Base-by-base conservation (phyloP, 1,284 basidiomycete species). In the Takashimella tepidaria region DNA sequence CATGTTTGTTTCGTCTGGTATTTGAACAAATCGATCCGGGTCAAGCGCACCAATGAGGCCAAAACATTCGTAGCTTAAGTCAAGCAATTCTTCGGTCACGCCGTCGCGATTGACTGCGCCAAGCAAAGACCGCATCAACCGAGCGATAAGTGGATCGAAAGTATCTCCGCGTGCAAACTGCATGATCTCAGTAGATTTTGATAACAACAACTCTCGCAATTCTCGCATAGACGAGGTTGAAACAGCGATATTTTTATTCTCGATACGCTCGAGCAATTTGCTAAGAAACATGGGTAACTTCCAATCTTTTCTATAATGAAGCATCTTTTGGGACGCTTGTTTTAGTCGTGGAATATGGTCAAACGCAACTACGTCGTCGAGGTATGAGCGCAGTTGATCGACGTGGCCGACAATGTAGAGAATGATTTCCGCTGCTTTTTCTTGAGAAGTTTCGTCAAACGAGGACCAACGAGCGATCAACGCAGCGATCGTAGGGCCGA, bases 21-120 rank as follows among this genome's bases (percentile, higher is more conserved):
- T 27, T 3, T 59, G 48, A 4, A 57, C 54, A 67, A 91, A 87
- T 53, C 96, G 83, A 77, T 98, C 96, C 0, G 96, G 93, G 75
- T 99, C 96, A 19, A 96, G 82, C 1, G 96, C 96, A 5, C 96
- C 96, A 4, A 98, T 76, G n/a, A 90, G 82, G 1, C 95, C 92
- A 49, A 98, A 84, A 70, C 92, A 97, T 67, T 96, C 89, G 66
- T 89, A 92, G 0, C 88, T 85, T 19, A 88, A 73, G 42, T 83
- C 76, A 19, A 83, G 83, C 40, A 92, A 68, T 5, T 80, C 68
- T 53, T 91, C 84, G 60, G 73, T 69, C 3, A 83, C 82, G 5
- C 83, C 86, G 59, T 93, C 90, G 12, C 89, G 82, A 45, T 84
- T 84, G 0, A 87, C 85, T 0, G 87, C 84, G 12, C 80, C 73